Evolutionary conservation across 768 basidiomycete genomes (phyloP), one percentile per base, ranked within the genome.

Genomic region (Botryobasidium botryosum): DNA sequence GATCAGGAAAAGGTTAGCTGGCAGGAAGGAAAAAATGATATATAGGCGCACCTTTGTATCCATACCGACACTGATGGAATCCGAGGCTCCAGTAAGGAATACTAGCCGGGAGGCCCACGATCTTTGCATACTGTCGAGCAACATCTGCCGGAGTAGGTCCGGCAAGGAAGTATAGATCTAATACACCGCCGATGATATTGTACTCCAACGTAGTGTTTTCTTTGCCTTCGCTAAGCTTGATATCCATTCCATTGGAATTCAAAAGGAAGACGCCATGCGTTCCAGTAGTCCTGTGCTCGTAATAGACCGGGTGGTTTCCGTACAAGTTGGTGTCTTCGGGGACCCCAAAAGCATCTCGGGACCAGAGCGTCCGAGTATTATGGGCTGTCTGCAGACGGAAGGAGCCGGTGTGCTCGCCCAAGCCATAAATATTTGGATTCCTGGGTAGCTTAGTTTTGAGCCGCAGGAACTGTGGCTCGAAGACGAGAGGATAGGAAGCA

Each of bases 111-210:
- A 59, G 58, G 2, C 81, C 81, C 0, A 69, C 71, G 26, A 81
- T 54, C 50, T 78, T 65, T 7, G 77, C 71, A 57, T 84, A 84
- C 60, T 86, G 81, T 47, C 67, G 64, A 4, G 75, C 69, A 1
- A 76, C 71, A 35, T 68, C 70, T 2, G 59, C 64, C 3, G 78
- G 77, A 54, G 75, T 67, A 3, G 59, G 46, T 26, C 50, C 45
- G n/a, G 77, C 72, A 42, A 84, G 61, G 62, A 87, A 82, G 64
- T 82, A 79, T 51, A 84, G 75, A 56, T 84, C 81, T 25, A 84
- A 57, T 1, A 82, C 68, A 6, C 81, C 81, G 3, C 82, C 83
- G 52, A 87, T 77, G 26, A 72, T 69, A 48, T 81, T 76, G 58
- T 84, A 87, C 61, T 85, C 77, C 47, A 81, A 58, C 3, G 70